Evolutionary conservation across 768 basidiomycete genomes (phyloP), one percentile per base, ranked within the genome.

Genomic region (Sarcomyxa edulis): DNA sequence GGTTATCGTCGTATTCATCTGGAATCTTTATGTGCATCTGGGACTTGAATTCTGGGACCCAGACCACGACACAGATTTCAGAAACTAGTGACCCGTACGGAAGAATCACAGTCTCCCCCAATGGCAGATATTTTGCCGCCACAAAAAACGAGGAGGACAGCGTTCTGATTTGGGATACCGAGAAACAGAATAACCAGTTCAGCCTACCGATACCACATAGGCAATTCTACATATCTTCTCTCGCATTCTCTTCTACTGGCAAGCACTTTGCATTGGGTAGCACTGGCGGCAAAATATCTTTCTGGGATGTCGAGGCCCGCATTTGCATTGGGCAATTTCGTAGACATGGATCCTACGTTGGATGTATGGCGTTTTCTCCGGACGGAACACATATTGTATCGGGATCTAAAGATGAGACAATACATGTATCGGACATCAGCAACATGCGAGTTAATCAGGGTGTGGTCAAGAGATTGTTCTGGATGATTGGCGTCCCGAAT

Each of bases 111-210:
- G n/a, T n/a, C n/a, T n/a, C n/a, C n/a, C n/a, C n/a, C n/a, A n/a
- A n/a, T n/a, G n/a, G n/a, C n/a, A n/a, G n/a, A n/a, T n/a, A n/a
- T n/a, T n/a, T n/a, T n/a, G n/a, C n/a, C n/a, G n/a, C n/a, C n/a
- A n/a, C n/a, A n/a, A n/a, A n/a, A n/a, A n/a, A n/a, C n/a, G n/a
- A n/a, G 52, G 73, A 76, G 58, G 66, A 71, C 47, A 72, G 70
- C 10, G 55, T 76, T 16, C 62, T 65, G n/a, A 57, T 73, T n/a
- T 40, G 39, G 39, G 31, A 40, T 34, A 32, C 32, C n/a, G n/a
- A 7, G 21, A 36, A 20, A 37, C 39, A 16, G 39, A 32, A 8
- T 19, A 32, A 9, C 20, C 18, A 12, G 12, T 36, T 23, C 14
- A 10, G 18, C 12, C 16, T 8, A 8, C 39, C 16, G 16, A 36